Percentiles rank a stretch among this genome's conserved stretches.
phyloP scores from a whole-genome alignment of 116 monocot genomes.

The Cymodocea nodosa region DNA sequence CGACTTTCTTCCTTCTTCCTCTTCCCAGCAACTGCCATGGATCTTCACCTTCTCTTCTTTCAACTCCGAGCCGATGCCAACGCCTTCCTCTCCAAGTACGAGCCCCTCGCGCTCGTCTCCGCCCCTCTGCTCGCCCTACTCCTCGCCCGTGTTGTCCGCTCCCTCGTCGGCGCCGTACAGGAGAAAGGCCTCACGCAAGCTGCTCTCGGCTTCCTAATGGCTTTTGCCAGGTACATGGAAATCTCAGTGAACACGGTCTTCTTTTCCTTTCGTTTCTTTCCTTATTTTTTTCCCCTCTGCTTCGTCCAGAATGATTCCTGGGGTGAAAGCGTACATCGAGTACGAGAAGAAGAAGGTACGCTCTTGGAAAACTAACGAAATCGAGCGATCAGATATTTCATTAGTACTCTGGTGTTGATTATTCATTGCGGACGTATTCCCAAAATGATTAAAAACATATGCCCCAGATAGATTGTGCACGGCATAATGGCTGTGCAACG shows the following conservation, averaged over 20 bases:
- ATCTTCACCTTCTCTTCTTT: not conserved
- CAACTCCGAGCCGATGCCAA: conserved; percentile 36
- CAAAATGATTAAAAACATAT: not conserved
- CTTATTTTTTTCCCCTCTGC: conserved; percentile 7
- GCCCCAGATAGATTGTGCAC: not conserved
- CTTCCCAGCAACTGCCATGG: no score
- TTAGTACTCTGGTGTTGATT: not conserved
- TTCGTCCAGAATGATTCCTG: conserved; percentile 63
- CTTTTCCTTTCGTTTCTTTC: not conserved
- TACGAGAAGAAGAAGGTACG: conserved; percentile 83
- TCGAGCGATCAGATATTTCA: not conserved
- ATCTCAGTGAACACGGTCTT: not conserved
- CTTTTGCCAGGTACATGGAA: conserved; percentile 38
- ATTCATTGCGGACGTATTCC: not conserved
- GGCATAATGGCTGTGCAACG: not conserved
- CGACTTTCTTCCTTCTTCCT: no score
- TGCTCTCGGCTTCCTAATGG: conserved; percentile 35
- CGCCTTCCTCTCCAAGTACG: conserved; percentile 56
- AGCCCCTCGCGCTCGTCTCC: conserved; percentile 64
- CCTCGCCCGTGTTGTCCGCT: conserved; percentile 45
- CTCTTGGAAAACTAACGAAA: not conserved
- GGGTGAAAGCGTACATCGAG: conserved; percentile 57
- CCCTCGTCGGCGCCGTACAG: conserved; percentile 21
- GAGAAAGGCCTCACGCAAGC: conserved; percentile 48
- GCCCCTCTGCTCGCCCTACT: conserved; percentile 50